Evolutionary conservation across 176 grass and related monocot species (phyloP).

Genomic region (Oryza meridionalis): DNA sequence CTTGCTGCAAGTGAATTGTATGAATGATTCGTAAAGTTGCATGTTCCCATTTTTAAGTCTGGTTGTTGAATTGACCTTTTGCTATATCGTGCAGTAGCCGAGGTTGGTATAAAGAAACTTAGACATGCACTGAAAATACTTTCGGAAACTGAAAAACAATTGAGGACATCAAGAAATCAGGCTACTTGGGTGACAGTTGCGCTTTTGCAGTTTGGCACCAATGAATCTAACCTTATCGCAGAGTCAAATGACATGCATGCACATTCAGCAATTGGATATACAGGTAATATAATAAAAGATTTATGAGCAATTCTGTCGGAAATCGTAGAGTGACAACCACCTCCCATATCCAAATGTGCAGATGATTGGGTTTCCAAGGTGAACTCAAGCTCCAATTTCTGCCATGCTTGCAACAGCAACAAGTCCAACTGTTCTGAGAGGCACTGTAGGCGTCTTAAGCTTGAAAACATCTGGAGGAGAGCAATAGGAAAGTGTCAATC

Average conservation of each 20-base stretch:
- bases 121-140: conserved; percentile 92
- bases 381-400: conserved; percentile 66
- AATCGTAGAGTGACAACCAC: conserved; percentile 10
- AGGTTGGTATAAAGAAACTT: conserved; percentile 87
- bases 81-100: conserved; percentile 58
- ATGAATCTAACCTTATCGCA: conserved; percentile 63
- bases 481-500: conserved; percentile 76
- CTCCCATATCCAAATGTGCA: conserved; percentile 44
- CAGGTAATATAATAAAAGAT: conserved; percentile 50
- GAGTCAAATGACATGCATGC: conserved; percentile 62
- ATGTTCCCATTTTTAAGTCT: not conserved
- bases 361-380: conserved; percentile 83
- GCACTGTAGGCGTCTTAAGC: conserved; percentile 75
- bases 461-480: conserved; percentile 91
- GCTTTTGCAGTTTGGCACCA: conserved; percentile 90
- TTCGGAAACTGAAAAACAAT: conserved; percentile 92
- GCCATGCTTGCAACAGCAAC: conserved; percentile 74
- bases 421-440: conserved; percentile 87
- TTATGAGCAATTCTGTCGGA: not conserved
- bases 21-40: not conserved
- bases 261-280: conserved; percentile 65
- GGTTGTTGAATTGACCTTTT: conserved; percentile 10
- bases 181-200: conserved; percentile 98
- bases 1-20: not conserved
- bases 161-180: conserved; percentile 96